Evolutionary conservation across 1,139 yeast genomes (phyloP).

Genomic region (Suhomyces yuchorum): DNA sequence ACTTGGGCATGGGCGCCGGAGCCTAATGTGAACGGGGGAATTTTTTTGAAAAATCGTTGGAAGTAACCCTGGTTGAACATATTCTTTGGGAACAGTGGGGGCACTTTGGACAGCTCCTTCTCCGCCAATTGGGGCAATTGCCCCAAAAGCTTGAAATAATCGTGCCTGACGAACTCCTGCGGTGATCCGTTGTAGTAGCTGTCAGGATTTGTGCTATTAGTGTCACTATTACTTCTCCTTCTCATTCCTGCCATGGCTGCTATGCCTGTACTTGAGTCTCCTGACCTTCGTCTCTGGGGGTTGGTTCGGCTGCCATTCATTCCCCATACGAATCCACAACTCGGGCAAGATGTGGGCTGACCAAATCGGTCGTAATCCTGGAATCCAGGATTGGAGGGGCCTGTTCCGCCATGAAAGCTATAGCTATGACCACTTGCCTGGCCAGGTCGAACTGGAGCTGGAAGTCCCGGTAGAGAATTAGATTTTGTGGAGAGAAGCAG

Average conservation of each 20-base stretch:
- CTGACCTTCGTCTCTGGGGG: slow-evolving; percentile 7
- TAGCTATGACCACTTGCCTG: background rate
- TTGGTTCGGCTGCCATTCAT: slow-evolving; percentile 2
- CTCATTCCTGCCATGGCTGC: background rate
- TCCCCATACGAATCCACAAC: slow-evolving; percentile 43
- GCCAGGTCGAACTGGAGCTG: background rate
- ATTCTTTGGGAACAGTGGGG: slow-evolving; percentile 34
- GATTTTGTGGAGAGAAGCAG: slow-evolving; percentile 31
- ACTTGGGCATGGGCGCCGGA: slow-evolving; percentile 86
- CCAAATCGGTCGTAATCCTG: background rate
- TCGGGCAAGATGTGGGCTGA: slow-evolving; percentile 34
- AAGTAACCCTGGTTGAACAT: slow-evolving; percentile 76
- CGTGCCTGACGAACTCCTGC: slow-evolving; percentile 36
- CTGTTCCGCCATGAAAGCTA: background rate
- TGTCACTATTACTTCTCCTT: background rate
- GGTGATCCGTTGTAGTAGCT: slow-evolving; percentile 2
- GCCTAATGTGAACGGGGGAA: slow-evolving; percentile 54
- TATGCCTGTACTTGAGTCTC: slow-evolving; percentile 3
- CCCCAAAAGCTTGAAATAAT: slow-evolving; percentile 43
- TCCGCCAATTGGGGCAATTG: slow-evolving; percentile 24
- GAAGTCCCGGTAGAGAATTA: slow-evolving; percentile 1
- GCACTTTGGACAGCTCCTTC: background rate
- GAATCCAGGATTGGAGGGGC: background rate
- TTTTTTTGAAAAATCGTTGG: slow-evolving; percentile 60
- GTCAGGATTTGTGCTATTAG: background rate